These are phyloP conservation scores for Dinochytrium kinnereticum DNA, from an alignment of 371 early-diverging fungal species.

Conservation along the genomic window DNA sequence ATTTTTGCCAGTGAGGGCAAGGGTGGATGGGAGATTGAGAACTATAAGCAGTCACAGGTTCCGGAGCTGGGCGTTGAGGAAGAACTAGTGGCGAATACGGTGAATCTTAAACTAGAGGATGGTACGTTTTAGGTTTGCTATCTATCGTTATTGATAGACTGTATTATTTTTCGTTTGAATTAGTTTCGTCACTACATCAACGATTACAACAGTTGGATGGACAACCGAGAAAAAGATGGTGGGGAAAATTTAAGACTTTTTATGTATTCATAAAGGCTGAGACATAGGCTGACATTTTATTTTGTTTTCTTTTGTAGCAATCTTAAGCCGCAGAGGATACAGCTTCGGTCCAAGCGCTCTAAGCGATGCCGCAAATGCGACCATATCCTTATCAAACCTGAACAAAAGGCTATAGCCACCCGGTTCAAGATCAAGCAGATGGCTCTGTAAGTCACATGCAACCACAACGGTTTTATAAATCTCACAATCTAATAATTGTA, in stretches of 20 bases:
- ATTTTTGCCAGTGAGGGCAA: background rate
- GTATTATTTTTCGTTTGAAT: background rate
- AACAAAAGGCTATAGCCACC: conserved; percentile 85
- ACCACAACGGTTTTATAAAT: too few species aligned
- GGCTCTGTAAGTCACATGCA: conserved; percentile 78
- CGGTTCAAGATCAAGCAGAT: conserved; percentile 86
- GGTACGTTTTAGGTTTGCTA: conserved; percentile 6
- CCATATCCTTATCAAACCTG: conserved; percentile 88
- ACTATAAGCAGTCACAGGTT: conserved; percentile 17
- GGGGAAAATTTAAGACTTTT: background rate
- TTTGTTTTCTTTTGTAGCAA: conserved; percentile 13
- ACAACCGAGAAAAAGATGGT: conserved; percentile 56
- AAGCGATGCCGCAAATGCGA: conserved; percentile 87
- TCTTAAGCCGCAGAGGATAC: conserved; percentile 80
- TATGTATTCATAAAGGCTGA: too few species aligned
- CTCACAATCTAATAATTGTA: too few species aligned
- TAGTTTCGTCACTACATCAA: conserved; percentile 72
- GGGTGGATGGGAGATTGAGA: background rate
- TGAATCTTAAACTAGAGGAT: conserved; percentile 23
- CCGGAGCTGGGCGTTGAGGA: conserved; percentile 9
- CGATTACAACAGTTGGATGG: conserved; percentile 70
- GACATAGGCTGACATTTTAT: background rate
- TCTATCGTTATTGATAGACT: background rate
- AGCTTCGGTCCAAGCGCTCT: conserved; percentile 82
- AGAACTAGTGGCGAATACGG: conserved; percentile 16